Base-by-base conservation (phyloP, 805 yeast species). In the Yueomyces sp. region DNA sequence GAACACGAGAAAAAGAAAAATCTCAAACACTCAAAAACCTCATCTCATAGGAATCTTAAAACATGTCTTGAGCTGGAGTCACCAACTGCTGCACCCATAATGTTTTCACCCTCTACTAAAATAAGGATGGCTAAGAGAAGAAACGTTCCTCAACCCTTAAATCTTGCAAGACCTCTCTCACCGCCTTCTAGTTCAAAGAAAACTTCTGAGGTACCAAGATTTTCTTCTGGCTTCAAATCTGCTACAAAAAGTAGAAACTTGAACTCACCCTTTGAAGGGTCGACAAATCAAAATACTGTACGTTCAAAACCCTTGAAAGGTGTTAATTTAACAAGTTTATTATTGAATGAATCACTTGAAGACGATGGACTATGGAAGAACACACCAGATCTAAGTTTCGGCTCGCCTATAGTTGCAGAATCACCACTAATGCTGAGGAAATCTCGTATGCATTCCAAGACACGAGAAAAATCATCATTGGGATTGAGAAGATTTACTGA, bases 101-200 rank as follows among this genome's bases (percentile, higher is more conserved):
- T 41, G 4, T 42, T 45, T 30, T 42, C 48, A 9, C 49, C 50
- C 4, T 47, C 38, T 11, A 33, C 44, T 28, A 40, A 45, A 5
- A 12, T 42, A 4, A 43, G 31, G 9, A 47, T 49, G 47, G 45
- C 53, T 3, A 48, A 45, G 26, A 54, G 53, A 40, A 37, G 41
- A 4, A 44, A 45, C 8, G 38, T 50, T n/a, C 58, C 62, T 2
- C 46, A 49, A 39, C 57, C 62, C 5, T 44, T 54, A 39, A 45
- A 52, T 40, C 41, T 54, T 2, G 43, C 43, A 1, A 40, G 49
- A 12, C 52, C 55, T 5, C 38, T 56, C 34, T 51, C 61, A 4
- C 60, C 60, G 2, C 56, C 62, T 28, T 52, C 56, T 3, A 52
- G 51, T 38, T 42, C 50, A 7, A 51, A 47, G 39, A 54, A 45